Evolutionary conservation across 371 early-diverging fungal genomes (phyloP), one percentile per base, ranked within the genome.

Genomic region (Lichtheimia ramosa): DNA sequence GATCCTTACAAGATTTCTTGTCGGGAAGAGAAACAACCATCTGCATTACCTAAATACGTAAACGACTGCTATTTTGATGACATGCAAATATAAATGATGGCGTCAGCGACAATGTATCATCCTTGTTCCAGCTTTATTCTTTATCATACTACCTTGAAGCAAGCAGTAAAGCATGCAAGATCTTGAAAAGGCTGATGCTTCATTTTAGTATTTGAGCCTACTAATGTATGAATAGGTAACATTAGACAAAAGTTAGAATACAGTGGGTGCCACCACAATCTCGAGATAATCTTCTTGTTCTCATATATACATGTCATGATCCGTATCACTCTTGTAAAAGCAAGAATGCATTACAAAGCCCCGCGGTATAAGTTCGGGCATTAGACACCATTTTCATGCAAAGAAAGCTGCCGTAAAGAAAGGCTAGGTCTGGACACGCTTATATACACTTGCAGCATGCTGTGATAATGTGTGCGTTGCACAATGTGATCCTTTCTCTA

Each of bases 181-280:
- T 34, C 34, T 1, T 34, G 34, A 8, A 34, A 34, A 8, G 34
- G 34, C 34, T 34, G 34, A 34, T 34, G 34, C 34, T 8, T 34
- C 34, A 34, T 34, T 34, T 34, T 34, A 46, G 46, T 46, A 46
- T 46, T 18, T 0, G 21, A 7, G 46, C 46, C 46, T n/a, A 10
- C 46, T 18, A n/a, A 46, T 46, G 46, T 18, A 46, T 46, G 46
- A 46, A 46, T 46, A 21, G 18, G 46, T 46, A 46, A 46, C 46
- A 46, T 46, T 46, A 46, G 21, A 18, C n/a, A 21, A 46, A n/a
- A 46, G 18, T n/a, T 18, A 46, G 46, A n/a, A 46, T n/a, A 5
- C n/a, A 5, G n/a, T 46, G 46, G 21, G 46, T 46, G 46, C 46
- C 46, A 46, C 46, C 46, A 6, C 46, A 34, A 1, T 8, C 34